Evolutionary conservation across 164 flowering plant genomes (phyloP), one percentile per base, ranked within the genome.

Genomic region (Magnolia changhungtana): DNA sequence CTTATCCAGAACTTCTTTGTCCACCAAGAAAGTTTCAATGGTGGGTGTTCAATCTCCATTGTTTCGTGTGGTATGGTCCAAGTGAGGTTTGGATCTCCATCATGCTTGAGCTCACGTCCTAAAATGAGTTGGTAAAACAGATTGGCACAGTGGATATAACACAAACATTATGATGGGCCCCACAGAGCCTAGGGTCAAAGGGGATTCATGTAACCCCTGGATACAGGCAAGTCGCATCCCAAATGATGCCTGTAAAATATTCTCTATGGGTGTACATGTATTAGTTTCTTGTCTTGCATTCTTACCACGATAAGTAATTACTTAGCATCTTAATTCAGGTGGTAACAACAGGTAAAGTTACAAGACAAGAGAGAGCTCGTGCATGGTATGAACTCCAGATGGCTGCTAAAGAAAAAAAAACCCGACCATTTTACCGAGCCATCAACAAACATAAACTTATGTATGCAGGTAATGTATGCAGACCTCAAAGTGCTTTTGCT

Each of bases 351-450:
- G 95, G 99, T 73, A 89, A 83, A 81, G 79, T 96, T 72, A 87
- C 92, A 58, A 84, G 88, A 66, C 78, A 82, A 63, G 98, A 93
- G 72, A 85, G 97, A 51, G 83, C 65, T 6, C 75, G n/a, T 66
- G 97, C 94, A 80, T 94, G 99, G 99, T 82, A 71, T 78, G 95
- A 90, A 76, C 95, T 96, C 72, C 88, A 84, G 68, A 74, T 31
- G 70, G 97, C 97, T 78, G 97, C 95, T 63, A 87, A 85, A 82
- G 90, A 85, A 76, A 76, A 78, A 63, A 88, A 86, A 78, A 84
- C 85, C 55, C 83, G 97, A 4, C 97, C 99, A 67, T 92, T 96
- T 83, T 96, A 89, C 81, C 87, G 97, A 24, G 89, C 89, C 63
- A 92, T 89, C 14, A 76, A 96, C 79, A 88, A 90, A 76, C 76